Evolutionary conservation across 495 filamentous ascomycete species (phyloP), one percentile per base, ranked within the genome.

Genomic region (Pyrenopolyporus hunteri): DNA sequence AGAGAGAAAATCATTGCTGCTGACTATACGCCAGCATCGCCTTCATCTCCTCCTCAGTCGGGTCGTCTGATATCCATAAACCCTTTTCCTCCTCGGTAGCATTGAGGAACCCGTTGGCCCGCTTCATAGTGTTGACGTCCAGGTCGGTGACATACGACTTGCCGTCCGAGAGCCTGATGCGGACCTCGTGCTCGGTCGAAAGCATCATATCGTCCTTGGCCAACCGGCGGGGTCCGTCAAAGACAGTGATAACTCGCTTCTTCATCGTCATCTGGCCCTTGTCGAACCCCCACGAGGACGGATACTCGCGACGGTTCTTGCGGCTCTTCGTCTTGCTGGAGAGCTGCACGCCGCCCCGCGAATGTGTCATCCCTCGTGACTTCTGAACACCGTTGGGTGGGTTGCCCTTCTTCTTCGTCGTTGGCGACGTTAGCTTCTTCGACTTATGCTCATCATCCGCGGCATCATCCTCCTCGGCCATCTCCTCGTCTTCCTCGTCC

Each of bases 181-280:
- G 91, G 46, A 98, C 92, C 75, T 99, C 95, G 64, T 92, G 94
- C 64, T 97, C 91, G 19, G 89, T 89, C 66, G 91, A 90, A 33
- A 99, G 87, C 92, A 97, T 94, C 94, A 98, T 97, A 79, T 98
- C 95, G 72, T 99, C 95, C 78, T 97, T 97, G 83, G 89, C 93
- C 56, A 99, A 81, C 6, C 93, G 85, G 48, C 93, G 84, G 9
- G 82, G 83, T 2, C 95, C 95, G 67, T 98, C 92, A 61, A 95
- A 99, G 13, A 97, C 91, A 63, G 90, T 89, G 55, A 98, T 77
- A 10, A 96, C 92, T 14, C 95, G 89, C 86, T 97, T 96, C 83
- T 94, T 97, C 79, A 93, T 95, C 70, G 89, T 93, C 89, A 98
- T 96, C 76, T 91, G 90, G 57, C 90, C 88, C 59, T 87, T 83